Percentiles rank a stretch among this genome's conserved stretches.
These are phyloP conservation scores for Tritrichomonas foetus DNA, from an alignment of 208 protist genomes.

Conservation along the genomic window DNA sequence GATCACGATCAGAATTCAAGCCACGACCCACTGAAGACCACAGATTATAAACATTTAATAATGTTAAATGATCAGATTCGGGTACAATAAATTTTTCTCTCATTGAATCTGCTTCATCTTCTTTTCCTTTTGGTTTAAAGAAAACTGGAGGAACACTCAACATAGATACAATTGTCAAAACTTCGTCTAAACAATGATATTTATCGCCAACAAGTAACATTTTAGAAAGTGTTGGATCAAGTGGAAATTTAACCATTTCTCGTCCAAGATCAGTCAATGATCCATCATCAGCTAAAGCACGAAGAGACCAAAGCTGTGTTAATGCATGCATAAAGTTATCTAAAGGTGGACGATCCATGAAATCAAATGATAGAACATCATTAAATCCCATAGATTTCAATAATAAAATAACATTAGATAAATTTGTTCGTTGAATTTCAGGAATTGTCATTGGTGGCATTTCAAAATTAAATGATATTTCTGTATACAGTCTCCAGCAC, in stretches of 20 bases:
- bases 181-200: slow-evolving; percentile 68
- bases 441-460: slow-evolving; percentile 73
- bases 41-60: slow-evolving; percentile 90
- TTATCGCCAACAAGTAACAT: slow-evolving; percentile 62
- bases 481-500: slow-evolving; percentile 89
- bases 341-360: slow-evolving; percentile 79
- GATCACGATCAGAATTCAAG: slow-evolving; percentile 69
- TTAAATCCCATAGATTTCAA: slow-evolving; percentile 69
- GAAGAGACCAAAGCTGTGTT: slow-evolving; percentile 94
- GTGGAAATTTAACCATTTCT: slow-evolving; percentile 91
- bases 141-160: slow-evolving; percentile 90
- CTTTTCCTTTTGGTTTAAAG: slow-evolving; percentile 71
- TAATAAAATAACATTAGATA: slow-evolving; percentile 79
- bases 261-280: slow-evolving; percentile 81
- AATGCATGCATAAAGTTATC: slow-evolving; percentile 82
- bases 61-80: slow-evolving; percentile 96
- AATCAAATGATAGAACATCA: slow-evolving; percentile 92
- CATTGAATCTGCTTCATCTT: slow-evolving; percentile 57
- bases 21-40: slow-evolving; percentile 39
- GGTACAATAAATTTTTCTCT: slow-evolving; percentile 82
- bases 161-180: slow-evolving; percentile 80
- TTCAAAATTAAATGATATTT: slow-evolving; percentile 63
- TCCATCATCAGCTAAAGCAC: slow-evolving; percentile 84
- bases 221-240: slow-evolving; percentile 55
- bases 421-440: slow-evolving; percentile 79